A percentile compares a stretch with the other conserved stretches of the same genome.
Evolutionary conservation across 495 filamentous ascomycete species (phyloP).

Genomic region (Neurospora terricola): DNA sequence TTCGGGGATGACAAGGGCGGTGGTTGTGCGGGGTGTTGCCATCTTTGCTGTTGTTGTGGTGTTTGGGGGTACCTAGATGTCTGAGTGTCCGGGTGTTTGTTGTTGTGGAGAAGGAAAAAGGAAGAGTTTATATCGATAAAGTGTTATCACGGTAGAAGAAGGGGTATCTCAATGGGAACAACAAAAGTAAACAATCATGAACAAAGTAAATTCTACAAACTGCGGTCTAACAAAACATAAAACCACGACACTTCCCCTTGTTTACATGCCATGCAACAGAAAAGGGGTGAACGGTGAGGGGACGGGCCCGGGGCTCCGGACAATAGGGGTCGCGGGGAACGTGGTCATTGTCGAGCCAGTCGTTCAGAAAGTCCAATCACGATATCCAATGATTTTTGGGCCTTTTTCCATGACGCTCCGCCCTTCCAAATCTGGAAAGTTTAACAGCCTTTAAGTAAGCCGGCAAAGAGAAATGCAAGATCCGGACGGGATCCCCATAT

Average conservation of each 20-base stretch:
- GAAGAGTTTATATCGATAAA: not conserved
- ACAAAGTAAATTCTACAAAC: not conserved
- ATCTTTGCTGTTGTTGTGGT: not conserved
- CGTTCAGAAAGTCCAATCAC: not conserved
- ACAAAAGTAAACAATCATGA: not conserved
- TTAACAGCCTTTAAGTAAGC: not conserved
- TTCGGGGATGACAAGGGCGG: constrained; percentile 20
- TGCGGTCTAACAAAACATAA: not conserved
- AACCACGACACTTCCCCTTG: not conserved
- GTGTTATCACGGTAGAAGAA: not conserved
- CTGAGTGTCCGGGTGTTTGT: not conserved
- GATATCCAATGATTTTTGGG: not conserved
- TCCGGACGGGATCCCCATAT: not conserved
- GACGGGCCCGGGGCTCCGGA: not conserved
- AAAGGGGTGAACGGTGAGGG: not conserved
- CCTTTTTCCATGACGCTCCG: not conserved
- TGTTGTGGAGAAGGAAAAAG: not conserved
- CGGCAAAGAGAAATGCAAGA: not conserved
- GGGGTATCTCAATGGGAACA: not conserved
- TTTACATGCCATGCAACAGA: not conserved
- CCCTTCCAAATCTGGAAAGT: not conserved
- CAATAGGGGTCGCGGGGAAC: not conserved
- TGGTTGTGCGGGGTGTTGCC: constrained; percentile 14
- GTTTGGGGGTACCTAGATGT: not conserved
- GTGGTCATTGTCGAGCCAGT: not conserved